Evolutionary conservation across 2,329 filamentous ascomycete genomes (phyloP).

Genomic region (Beauveria varroae): DNA sequence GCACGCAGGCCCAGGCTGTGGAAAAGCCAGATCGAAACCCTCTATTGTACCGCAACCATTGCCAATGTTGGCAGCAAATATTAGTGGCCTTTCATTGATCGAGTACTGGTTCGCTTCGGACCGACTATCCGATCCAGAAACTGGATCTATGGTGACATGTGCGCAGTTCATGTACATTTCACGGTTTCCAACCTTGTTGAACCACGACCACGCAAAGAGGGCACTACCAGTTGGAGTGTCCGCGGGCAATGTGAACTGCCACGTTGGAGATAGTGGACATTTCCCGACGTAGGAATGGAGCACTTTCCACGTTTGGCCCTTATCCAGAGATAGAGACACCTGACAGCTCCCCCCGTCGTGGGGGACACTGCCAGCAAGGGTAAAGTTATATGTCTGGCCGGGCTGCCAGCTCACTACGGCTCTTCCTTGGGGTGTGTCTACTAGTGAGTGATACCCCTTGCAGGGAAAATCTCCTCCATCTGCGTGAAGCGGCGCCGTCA

Average conservation of each 20-base stretch:
- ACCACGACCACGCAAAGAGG: conserved; percentile 66
- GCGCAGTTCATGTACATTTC: conserved; percentile 89
- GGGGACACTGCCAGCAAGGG: conserved; percentile 51
- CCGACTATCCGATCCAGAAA: conserved; percentile 19
- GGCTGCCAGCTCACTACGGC: conserved; percentile 55
- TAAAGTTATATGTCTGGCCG: conserved; percentile 56
- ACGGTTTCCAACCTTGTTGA: conserved; percentile 68
- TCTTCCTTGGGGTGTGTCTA: conserved; percentile 42
- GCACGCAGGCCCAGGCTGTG: conserved; percentile 46
- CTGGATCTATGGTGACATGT: conserved; percentile 49
- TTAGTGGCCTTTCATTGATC: conserved; percentile 47
- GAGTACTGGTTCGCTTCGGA: too few relatives aligned
- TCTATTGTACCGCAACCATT: conserved; percentile 53
- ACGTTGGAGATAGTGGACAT: conserved; percentile 43
- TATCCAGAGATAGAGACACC: conserved; percentile 65
- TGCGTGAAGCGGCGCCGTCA: conserved; percentile 57
- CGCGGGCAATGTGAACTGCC: conserved; percentile 58
- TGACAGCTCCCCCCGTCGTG: conserved; percentile 73
- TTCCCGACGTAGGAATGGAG: conserved; percentile 49
- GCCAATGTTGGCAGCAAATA: conserved; percentile 14
- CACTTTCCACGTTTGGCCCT: conserved; percentile 62
- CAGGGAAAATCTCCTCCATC: conserved; percentile 65
- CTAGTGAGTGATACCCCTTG: conserved; percentile 53
- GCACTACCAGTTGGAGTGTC: conserved; percentile 53
- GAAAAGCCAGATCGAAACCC: conserved; percentile 53